These are phyloP conservation scores for Pseudopyricularia javanii DNA, from an alignment of 2,329 filamentous ascomycete genomes.

Conservation along the genomic window DNA sequence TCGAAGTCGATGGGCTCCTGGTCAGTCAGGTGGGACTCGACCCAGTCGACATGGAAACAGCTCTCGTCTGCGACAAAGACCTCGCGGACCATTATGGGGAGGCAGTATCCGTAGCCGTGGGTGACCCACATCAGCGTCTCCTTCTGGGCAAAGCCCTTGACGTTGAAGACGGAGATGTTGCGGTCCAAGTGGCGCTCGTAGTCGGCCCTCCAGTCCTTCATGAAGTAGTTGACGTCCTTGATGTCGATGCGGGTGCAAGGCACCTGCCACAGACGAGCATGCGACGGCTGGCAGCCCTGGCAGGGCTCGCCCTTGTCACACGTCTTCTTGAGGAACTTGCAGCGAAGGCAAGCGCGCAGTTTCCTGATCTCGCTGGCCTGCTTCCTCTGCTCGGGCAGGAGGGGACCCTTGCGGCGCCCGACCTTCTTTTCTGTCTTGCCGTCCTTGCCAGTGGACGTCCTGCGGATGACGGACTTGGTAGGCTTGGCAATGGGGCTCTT, in stretches of 20 bases:
- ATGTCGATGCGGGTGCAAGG: slow-evolving; percentile 97
- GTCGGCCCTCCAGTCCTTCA: slow-evolving; percentile 98
- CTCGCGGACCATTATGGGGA: slow-evolving; percentile 87
- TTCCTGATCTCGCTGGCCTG: slow-evolving; percentile 96
- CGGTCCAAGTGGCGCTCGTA: slow-evolving; percentile 82
- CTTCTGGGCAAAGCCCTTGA: slow-evolving; percentile 67
- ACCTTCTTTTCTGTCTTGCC: slow-evolving; percentile 90
- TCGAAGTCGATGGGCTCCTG: slow-evolving; percentile 72
- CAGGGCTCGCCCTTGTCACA: slow-evolving; percentile 93
- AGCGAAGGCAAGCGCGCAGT: slow-evolving; percentile 81
- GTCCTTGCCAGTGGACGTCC: slow-evolving; percentile 57
- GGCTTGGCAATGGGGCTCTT: slow-evolving; percentile 74
- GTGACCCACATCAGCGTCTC: slow-evolving; percentile 78
- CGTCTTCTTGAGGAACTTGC: slow-evolving; percentile 98
- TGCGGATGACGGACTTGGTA: slow-evolving; percentile 74
- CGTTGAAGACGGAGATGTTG: slow-evolving; percentile 85
- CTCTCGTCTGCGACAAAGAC: slow-evolving; percentile 86
- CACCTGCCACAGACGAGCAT: slow-evolving; percentile 92
- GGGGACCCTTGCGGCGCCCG: slow-evolving; percentile 76
- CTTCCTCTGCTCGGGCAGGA: slow-evolving; percentile 87
- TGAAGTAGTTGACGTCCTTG: slow-evolving; percentile 96
- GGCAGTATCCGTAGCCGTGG: slow-evolving; percentile 85
- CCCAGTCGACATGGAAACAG: slow-evolving; percentile 90
- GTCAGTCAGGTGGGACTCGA: slow-evolving; percentile 59
- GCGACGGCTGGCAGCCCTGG: slow-evolving; percentile 86